Evolutionary conservation across 2,329 filamentous ascomycete genomes (phyloP), one percentile per base, ranked within the genome.

Genomic region (Aspergillus felis): DNA sequence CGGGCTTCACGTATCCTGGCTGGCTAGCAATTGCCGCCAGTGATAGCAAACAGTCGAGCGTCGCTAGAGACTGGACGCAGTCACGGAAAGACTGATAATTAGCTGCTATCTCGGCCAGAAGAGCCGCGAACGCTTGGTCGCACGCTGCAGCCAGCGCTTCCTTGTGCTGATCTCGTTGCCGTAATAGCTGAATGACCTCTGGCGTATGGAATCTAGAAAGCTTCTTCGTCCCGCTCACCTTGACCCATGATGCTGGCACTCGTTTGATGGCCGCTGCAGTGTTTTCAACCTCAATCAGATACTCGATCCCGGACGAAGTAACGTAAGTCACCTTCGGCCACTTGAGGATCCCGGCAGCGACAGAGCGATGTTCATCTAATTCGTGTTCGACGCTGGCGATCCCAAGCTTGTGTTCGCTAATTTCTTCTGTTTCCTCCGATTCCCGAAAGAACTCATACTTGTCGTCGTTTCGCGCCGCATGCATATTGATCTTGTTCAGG

Each of bases 361-460:
- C 84, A 28, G 82, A 73, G 44, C 88, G 87, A 72, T 97, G 91
- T 17, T 85, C 83, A 59, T 93, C 84, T 1, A 99, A 84, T 57
- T 96, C 92, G 66, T 94, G 87, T 75, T 99, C 93, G 4, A 97
- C 90, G 24, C 86, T 87, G n/a, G 87, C 91, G 63, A 99, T 99
- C 60, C 90, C 90, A 38, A 95, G 79, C 73, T 97, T 96, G 68
- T 96, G 87, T 65, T 93, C 87, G 22, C 87, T 87, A 63, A 99
- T 97, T 47, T 87, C 89, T 27, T 97, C 92, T 0, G 90, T 95
- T 74, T 97, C 93, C 61, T 91, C 84, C 42, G 88, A 84, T 61
- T 96, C 91, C 5, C 88, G 85, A 73, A 99, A 97, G 79, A 99
- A 99, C 38, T 83, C 81, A 72, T 97, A 97, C 72, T 96, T 97